Base-by-base conservation (phyloP, 1,284 basidiomycete species). In the Fomitopsis betulina region DNA sequence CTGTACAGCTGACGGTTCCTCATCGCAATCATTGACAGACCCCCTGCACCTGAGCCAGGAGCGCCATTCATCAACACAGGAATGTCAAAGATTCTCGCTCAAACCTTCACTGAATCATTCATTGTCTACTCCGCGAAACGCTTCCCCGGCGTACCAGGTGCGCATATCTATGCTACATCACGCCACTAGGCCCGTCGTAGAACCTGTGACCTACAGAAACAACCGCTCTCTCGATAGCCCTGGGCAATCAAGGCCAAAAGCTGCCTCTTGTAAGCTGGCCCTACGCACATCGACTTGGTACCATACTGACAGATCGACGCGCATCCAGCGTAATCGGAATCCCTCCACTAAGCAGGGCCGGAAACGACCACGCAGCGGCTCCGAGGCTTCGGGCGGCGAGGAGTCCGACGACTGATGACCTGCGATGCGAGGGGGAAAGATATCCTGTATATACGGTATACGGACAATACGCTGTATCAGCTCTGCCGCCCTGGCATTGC, bases 111-210 rank as follows among this genome's bases (percentile, higher is more conserved):
- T 51, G 86, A 93, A n/a, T 79, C 86, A 19, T 96, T 97, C 69
- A 84, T 86, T n/a, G 95, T 96, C 1, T 96, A 82, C 73, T 94
- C 93, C 3, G 93, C 93, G 35, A 96, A 96, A 75, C 84, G 91
- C 37, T 96, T 96, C 76, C 94, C 94, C 38, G 94, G 94, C 47
- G 93, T 96, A 35, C 90, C 92, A 76, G 88, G 91, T 92, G 72
- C 67, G 81, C 75, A 63, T 58, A 39, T 23, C 38, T 33, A 49
- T 53, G 13, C 23, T 40, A 37, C 51, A 52, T 38, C 51, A 45
- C 58, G 57, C 58, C 38, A 57, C 45, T 43, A 50, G 59, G 53
- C 40, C 33, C 30, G 54, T 56, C 64, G 17, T 60, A 55, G 37
- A 58, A 45, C 54, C 38, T 62, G 49, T 55, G 54, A 43, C 32